phyloP scores from a whole-genome alignment of 2,329 filamentous ascomycete genomes.

The Aspergillus melleus region DNA sequence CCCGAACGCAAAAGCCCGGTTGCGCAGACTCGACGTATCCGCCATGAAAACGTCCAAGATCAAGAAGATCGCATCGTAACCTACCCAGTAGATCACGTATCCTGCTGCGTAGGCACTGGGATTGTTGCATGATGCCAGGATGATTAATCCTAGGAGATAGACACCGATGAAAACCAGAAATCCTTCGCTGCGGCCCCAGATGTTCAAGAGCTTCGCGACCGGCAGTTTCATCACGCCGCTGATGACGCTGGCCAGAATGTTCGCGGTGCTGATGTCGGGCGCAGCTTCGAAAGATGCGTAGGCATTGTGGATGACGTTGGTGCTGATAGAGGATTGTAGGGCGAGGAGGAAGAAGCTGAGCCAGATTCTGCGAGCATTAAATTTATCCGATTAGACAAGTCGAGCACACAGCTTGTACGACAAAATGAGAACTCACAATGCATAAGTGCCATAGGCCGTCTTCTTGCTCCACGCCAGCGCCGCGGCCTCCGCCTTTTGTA shows the following conservation, averaged over 20 bases:
- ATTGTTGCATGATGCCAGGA: slow-evolving; percentile 63
- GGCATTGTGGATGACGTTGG: slow-evolving; percentile 50
- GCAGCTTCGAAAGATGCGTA: slow-evolving; percentile 54
- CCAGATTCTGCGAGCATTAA: slow-evolving; percentile 41
- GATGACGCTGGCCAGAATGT: slow-evolving; percentile 58
- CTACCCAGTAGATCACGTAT: slow-evolving; percentile 63
- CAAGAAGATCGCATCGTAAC: slow-evolving; percentile 57
- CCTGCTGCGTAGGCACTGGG: slow-evolving; percentile 65
- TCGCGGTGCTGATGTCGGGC: slow-evolving; percentile 53
- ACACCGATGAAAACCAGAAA: slow-evolving; percentile 52
- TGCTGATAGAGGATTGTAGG: slow-evolving; percentile 44
- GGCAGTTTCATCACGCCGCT: slow-evolving; percentile 61
- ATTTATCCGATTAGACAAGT: not conserved
- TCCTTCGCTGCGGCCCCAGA: slow-evolving; percentile 63
- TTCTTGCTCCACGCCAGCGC: slow-evolving; percentile 48
- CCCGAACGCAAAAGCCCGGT: slow-evolving; percentile 62
- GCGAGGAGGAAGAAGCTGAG: slow-evolving; percentile 49
- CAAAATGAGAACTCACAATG: slow-evolving; percentile 25
- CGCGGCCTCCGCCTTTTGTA: slow-evolving; percentile 45
- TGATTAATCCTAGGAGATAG: slow-evolving; percentile 54
- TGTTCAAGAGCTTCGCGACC: slow-evolving; percentile 62
- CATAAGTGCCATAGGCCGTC: slow-evolving; percentile 35
- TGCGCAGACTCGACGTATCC: slow-evolving; percentile 62
- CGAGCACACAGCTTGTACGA: not conserved
- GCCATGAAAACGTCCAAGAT: slow-evolving; percentile 62